Percentiles rank a stretch among this genome's conserved stretches.
Evolutionary conservation across 345 rosid genomes (phyloP).

Genomic region (Murraya koenigii): DNA sequence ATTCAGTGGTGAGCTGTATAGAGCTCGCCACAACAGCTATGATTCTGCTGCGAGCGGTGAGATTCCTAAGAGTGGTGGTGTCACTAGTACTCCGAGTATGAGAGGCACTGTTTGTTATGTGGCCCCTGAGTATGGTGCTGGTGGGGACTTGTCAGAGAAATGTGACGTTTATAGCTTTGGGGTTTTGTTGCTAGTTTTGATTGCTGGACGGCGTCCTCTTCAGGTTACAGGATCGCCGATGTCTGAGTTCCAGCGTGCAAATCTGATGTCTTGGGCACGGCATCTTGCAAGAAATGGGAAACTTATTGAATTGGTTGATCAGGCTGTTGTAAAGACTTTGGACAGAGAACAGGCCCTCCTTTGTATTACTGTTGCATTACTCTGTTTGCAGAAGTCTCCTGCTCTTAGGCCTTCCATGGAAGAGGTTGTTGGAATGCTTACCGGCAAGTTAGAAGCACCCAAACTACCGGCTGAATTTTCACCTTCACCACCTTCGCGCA

Average conservation of each 20-base stretch:
- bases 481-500: conserved; percentile 70
- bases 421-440: conserved; percentile 75
- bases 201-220: conserved; percentile 87
- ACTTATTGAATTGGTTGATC: conserved; percentile 79
- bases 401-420: conserved; percentile 68
- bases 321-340: conserved; percentile 43
- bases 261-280: conserved; percentile 87
- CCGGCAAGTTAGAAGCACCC: conserved; percentile 52
- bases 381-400: conserved; percentile 85
- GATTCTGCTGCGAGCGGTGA: conserved; percentile 72
- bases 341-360: conserved; percentile 71
- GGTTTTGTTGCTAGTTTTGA: conserved; percentile 64
- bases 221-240: conserved; percentile 70
- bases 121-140: conserved; percentile 89
- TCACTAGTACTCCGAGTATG: conserved; percentile 95
- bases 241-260: conserved; percentile 83
- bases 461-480: conserved; percentile 75
- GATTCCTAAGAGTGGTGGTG: conserved; percentile 66
- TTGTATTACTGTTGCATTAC: conserved; percentile 75
- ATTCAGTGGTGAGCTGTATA: conserved; percentile 68
- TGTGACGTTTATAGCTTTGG: conserved; percentile 91
- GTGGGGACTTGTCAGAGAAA: conserved; percentile 71
- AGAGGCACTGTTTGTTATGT: conserved; percentile 90
- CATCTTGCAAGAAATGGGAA: conserved; percentile 71
- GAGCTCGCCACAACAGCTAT: conserved; percentile 48